Base-by-base conservation (phyloP, 768 basidiomycete species). In the Calocybe cyanea region DNA sequence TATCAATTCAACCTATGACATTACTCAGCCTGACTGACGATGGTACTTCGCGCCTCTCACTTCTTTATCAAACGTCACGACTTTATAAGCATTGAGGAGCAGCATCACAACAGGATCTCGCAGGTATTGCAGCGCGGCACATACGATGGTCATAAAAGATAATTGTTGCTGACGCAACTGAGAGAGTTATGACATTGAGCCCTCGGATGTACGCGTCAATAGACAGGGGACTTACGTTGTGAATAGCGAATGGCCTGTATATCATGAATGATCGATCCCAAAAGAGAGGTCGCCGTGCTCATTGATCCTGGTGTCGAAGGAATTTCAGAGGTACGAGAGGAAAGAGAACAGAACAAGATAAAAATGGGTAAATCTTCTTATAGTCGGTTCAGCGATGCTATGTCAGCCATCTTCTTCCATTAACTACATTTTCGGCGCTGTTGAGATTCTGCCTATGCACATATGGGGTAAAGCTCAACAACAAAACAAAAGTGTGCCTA, bases 111-210 rank as follows among this genome's bases (percentile, higher is more conserved):
- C 25, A 9, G n/a, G n/a, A n/a, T n/a, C n/a, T n/a, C n/a, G n/a
- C n/a, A n/a, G n/a, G n/a, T n/a, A n/a, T n/a, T n/a, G n/a, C n/a
- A n/a, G n/a, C n/a, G n/a, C n/a, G n/a, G 30, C 21, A 63, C 78
- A 49, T 50, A 80, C 79, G 15, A 57, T 80, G 76, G 53, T 81
- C 80, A 46, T 66, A 78, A 21, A 79, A 47, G 20, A 81, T 73
- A 51, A 81, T 76, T 21, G 63, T 57, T 36, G 71, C 74, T 5
- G 76, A 73, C 4, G 75, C 70, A 55, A 81, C 80, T 81, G 51
- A 7, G 15, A 28, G 44, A 15, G 19, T 39, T 15, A 47, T 35
- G 25, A 28, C 25, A 6, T 6, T 28, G 11, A 28, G 25, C 25
- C 25, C 25, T 6, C 25, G 5, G n/a, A 23, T 14, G 23, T 7